Conservation (phyloP, 1,284 basidiomycete genomes). For the Malassezia dermatis region DNA sequence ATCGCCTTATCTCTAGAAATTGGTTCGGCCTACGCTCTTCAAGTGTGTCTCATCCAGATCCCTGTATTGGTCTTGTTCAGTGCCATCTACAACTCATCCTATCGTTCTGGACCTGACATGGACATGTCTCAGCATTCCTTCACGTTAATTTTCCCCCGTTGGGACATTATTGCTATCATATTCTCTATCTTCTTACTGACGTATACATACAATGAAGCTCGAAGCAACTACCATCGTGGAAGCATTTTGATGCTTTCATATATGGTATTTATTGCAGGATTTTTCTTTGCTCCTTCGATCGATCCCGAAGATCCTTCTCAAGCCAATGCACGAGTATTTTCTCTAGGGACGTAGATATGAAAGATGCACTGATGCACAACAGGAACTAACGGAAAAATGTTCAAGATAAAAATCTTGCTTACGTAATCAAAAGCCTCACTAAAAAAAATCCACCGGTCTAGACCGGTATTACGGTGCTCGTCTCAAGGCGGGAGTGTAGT, state of each 20-base stretch:
- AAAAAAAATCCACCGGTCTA: slow-evolving; percentile 12
- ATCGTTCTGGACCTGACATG: slow-evolving; percentile 46
- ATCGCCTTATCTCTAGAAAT: slow-evolving; percentile 95
- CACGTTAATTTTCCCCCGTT: slow-evolving; percentile 82
- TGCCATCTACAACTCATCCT: slow-evolving; percentile 78
- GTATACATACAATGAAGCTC: slow-evolving; percentile 96
- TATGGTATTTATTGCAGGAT: slow-evolving; percentile 40
- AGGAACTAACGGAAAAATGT: not conserved
- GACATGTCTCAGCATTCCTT: slow-evolving; percentile 30
- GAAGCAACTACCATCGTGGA: slow-evolving; percentile 69
- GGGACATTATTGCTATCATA: slow-evolving; percentile 94
- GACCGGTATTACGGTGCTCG: slow-evolving; percentile 20
- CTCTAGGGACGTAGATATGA: not conserved
- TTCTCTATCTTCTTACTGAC: slow-evolving; percentile 73
- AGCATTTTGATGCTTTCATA: slow-evolving; percentile 42
- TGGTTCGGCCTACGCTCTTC: slow-evolving; percentile 93
- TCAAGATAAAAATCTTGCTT: not conserved
- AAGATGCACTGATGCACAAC: not conserved
- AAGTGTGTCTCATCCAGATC: slow-evolving; percentile 94
- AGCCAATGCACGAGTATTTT: not conserved
- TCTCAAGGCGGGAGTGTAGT: slow-evolving; percentile 23
- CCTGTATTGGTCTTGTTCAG: slow-evolving; percentile 98
- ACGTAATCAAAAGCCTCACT: slow-evolving; percentile 4
- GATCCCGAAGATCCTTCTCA: slow-evolving; percentile 9
- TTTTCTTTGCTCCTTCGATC: slow-evolving; percentile 38